Conservation (phyloP, 495 filamentous ascomycete genomes). For the Apodospora peruviana region DNA sequence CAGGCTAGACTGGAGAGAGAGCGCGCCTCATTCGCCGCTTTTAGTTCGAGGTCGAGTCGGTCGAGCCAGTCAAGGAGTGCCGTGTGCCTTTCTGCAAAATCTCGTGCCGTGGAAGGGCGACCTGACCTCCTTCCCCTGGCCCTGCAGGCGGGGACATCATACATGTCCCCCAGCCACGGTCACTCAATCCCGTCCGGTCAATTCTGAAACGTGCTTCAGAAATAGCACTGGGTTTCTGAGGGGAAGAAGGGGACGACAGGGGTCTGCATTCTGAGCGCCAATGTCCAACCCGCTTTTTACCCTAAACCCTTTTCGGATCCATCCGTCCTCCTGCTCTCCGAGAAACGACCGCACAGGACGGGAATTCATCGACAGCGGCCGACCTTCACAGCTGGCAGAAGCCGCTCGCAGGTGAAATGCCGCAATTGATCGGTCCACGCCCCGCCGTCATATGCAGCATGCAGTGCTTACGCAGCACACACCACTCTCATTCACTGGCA, state of each 20-base stretch:
- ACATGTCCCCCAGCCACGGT: constrained; percentile 25
- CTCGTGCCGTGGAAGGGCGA: constrained; percentile 17
- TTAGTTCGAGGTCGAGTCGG: background rate
- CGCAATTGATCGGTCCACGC: background rate
- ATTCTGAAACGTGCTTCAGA: constrained; percentile 30
- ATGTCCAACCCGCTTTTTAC: background rate
- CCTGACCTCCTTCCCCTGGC: constrained; percentile 5
- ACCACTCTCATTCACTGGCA: background rate
- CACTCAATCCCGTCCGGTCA: constrained; percentile 16
- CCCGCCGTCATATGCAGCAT: background rate
- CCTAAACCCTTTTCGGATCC: background rate
- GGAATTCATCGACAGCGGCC: too few relatives aligned
- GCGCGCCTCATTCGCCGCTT: background rate
- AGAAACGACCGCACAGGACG: background rate
- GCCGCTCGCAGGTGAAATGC: background rate
- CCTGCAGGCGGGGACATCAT: constrained; percentile 16
- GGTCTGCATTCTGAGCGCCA: constrained; percentile 7
- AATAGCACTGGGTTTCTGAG: constrained; percentile 17
- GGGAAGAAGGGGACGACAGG: too few relatives aligned
- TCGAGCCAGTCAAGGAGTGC: background rate
- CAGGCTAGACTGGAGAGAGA: background rate
- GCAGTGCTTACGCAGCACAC: background rate
- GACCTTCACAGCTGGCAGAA: constrained; percentile 3
- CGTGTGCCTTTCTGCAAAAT: too few relatives aligned
- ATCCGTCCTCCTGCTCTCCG: background rate